Percentiles rank a stretch among this genome's conserved stretches.
Evolutionary conservation across 106 monocot species (phyloP).

Genomic region (Chionographis japonica): DNA sequence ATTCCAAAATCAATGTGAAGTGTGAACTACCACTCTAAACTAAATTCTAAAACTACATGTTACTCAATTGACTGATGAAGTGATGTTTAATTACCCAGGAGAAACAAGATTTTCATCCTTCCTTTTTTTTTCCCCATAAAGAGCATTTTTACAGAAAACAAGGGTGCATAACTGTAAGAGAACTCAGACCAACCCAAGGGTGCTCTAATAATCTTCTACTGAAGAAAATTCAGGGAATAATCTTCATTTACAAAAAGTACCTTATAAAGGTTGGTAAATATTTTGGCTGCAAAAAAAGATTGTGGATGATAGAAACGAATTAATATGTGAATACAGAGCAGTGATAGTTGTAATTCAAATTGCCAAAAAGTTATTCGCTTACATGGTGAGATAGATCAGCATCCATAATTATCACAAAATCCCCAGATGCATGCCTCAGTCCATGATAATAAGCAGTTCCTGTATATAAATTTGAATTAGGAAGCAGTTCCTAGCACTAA

Average conservation of each 20-base stretch:
- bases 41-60: no score
- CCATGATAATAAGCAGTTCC: conserved; percentile 98
- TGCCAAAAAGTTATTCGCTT: conserved; percentile 16
- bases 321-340: not conserved
- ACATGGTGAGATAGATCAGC: conserved; percentile 99
- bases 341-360: not conserved
- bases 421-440: conserved; percentile 86
- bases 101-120: no score
- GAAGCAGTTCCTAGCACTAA: not conserved
- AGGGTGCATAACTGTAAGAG: no score
- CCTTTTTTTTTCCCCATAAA: no score
- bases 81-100: no score
- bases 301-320: not conserved
- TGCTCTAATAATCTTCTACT: not conserved
- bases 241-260: conserved; percentile 28
- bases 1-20: no score
- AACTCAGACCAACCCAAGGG: no score
- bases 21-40: no score
- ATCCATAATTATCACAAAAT: conserved; percentile 97
- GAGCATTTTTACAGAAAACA: no score
- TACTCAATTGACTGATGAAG: no score
- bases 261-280: conserved; percentile 94
- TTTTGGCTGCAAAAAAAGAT: conserved; percentile 70
- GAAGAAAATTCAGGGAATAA: not conserved
- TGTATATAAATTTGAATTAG: conserved; percentile 19